A percentile compares a stretch with the other conserved stretches of the same genome.
Conservation (phyloP, 768 basidiomycete genomes). For the Mycena kentingensis region DNA sequence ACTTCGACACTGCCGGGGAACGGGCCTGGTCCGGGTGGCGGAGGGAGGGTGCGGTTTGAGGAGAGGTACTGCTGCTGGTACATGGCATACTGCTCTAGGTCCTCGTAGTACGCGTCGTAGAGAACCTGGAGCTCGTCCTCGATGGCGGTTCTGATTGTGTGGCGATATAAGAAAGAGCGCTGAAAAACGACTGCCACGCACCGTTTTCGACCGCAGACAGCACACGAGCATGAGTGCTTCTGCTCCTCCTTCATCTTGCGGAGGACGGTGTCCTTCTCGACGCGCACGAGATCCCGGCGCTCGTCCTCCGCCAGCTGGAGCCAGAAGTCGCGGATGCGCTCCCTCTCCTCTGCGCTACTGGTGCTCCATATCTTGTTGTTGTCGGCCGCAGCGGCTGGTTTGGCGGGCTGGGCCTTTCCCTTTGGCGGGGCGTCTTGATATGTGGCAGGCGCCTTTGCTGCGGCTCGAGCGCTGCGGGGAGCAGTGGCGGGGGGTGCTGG, state of each 20-base stretch:
- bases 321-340: slow-evolving; percentile 99
- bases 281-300: slow-evolving; percentile 87
- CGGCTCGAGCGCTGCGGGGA: slow-evolving; percentile 48
- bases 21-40: slow-evolving; percentile 94
- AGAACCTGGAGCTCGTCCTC: slow-evolving; percentile 99
- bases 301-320: slow-evolving; percentile 89
- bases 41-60: slow-evolving; percentile 85
- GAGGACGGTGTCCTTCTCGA: slow-evolving; percentile 97
- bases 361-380: slow-evolving; percentile 94
- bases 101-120: slow-evolving; percentile 99
- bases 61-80: slow-evolving; percentile 95
- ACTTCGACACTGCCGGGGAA: slow-evolving; percentile 98
- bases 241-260: slow-evolving; percentile 99
- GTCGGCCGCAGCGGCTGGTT: slow-evolving; percentile 52
- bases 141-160: slow-evolving; percentile 78
- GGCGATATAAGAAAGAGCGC: slow-evolving; percentile 22
- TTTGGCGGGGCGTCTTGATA: slow-evolving; percentile 39
- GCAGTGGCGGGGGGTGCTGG: slow-evolving; percentile 38
- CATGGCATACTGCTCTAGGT: slow-evolving; percentile 98
- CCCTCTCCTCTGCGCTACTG: slow-evolving; percentile 88
- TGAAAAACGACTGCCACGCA: slow-evolving; percentile 46
- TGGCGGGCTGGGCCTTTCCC: slow-evolving; percentile 39
- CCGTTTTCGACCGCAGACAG: slow-evolving; percentile 97
- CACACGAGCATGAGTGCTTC: slow-evolving; percentile 93
- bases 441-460: slow-evolving; percentile 48